A percentile compares a stretch with the other conserved stretches of the same genome.
Evolutionary conservation across 345 rosid species (phyloP).

Genomic region (Nasturtium officinale): DNA sequence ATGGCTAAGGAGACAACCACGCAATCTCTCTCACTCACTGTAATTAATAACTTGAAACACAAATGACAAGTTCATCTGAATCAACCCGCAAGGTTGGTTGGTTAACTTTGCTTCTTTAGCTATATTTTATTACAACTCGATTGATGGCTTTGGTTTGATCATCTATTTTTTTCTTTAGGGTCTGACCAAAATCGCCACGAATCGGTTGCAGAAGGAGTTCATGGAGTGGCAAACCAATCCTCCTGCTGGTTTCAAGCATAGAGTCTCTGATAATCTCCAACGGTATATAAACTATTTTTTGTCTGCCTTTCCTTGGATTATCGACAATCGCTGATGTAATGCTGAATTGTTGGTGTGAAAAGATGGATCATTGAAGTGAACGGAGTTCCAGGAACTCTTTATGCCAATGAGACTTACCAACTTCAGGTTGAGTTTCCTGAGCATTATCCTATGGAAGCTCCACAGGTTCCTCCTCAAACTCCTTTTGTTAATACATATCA

Average conservation of each 20-base stretch:
- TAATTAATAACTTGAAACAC: constrained; percentile 9
- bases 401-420: constrained; percentile 60
- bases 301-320: neutral
- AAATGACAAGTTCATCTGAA: constrained; percentile 42
- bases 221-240: constrained; percentile 97
- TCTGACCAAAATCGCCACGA: constrained; percentile 93
- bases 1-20: constrained; percentile 39
- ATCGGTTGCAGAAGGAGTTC: constrained; percentile 93
- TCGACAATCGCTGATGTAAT: constrained; percentile 8
- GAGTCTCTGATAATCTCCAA: constrained; percentile 94
- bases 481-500: neutral
- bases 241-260: constrained; percentile 89
- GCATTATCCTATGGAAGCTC: constrained; percentile 46
- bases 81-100: constrained; percentile 46
- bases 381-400: constrained; percentile 64
- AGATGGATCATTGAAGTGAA: constrained; percentile 64
- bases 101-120: constrained; percentile 21
- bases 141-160: constrained; percentile 8
- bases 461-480: constrained; percentile 34
- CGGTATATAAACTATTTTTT: constrained; percentile 47
- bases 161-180: constrained; percentile 45
- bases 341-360: constrained; percentile 23
- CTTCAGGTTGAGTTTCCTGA: constrained; percentile 62
- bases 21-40: constrained; percentile 11
- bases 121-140: neutral